Conservation (phyloP, 2,329 filamentous ascomycete genomes). For the Phaeosphaeria sp. region DNA sequence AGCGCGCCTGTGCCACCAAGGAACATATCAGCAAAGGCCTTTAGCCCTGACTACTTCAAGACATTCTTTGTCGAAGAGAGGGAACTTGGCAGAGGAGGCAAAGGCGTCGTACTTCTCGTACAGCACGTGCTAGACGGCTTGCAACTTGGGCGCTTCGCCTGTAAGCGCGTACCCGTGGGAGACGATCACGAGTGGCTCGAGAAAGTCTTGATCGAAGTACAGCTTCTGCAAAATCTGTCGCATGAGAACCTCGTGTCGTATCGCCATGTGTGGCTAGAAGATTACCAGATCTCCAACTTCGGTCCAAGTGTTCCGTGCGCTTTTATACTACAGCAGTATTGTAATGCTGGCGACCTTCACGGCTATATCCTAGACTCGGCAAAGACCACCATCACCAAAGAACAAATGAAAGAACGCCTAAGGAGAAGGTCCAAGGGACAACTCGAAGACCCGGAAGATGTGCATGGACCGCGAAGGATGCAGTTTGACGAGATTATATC, state of each 20-base stretch:
- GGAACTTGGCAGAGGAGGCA: constrained; percentile 86
- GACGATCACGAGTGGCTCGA: constrained; percentile 95
- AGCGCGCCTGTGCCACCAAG: constrained; percentile 51
- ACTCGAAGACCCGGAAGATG: constrained; percentile 65
- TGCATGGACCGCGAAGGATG: constrained; percentile 61
- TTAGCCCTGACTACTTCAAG: constrained; percentile 91
- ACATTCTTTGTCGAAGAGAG: constrained; percentile 90
- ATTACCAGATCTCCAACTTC: constrained; percentile 81
- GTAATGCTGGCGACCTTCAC: constrained; percentile 90
- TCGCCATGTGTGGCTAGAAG: constrained; percentile 95
- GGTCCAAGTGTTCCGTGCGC: constrained; percentile 91
- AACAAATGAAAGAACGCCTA: constrained; percentile 87
- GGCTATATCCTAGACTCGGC: constrained; percentile 79
- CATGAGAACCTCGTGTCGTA: constrained; percentile 97
- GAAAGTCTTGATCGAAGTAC: constrained; percentile 92
- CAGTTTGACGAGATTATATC: constrained; percentile 94
- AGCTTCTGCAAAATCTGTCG: constrained; percentile 86
- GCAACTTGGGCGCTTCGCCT: constrained; percentile 87
- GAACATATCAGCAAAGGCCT: constrained; percentile 79
- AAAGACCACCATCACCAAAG: constrained; percentile 70
- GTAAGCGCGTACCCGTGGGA: constrained; percentile 92
- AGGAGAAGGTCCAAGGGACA: constrained; percentile 82
- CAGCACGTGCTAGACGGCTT: constrained; percentile 91
- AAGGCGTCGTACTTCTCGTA: constrained; percentile 93
- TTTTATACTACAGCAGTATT: constrained; percentile 97